Evolutionary conservation across 768 basidiomycete genomes (phyloP), one percentile per base, ranked within the genome.

Genomic region (Auriculariales sp.): DNA sequence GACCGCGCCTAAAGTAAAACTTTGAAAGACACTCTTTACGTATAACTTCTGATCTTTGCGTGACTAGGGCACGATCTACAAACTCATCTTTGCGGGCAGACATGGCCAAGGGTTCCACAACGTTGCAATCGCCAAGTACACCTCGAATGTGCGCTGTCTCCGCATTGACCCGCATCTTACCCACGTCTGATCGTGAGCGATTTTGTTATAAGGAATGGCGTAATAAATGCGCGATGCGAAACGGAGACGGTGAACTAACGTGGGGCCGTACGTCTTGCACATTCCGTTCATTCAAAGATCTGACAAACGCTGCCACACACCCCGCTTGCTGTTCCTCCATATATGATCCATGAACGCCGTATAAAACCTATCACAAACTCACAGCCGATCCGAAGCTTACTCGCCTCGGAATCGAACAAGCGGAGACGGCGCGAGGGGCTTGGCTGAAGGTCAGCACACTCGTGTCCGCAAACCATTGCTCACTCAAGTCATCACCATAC

Each of bases 301-400:
- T 27, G 28, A 45, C 28, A 25, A 12, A 28, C 28, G 28, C 28
- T n/a, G 15, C 29, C 28, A 28, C 22, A 15, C 19, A 15, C 36
- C 42, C 7, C 47, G 11, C 35, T 12, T 17, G 33, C 35, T 34
- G 52, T 24, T 39, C 29, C 28, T 15, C 32, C n/a, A 14, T 47
- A 54, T 32, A 47, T 53, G 28, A 27, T 49, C 48, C 5, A 24
- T 17, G 5, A 0, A 0, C 12, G 9, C 10, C 9, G 14, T 3
- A 17, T 39, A 53, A 49, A 39, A 51, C 9, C 24, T 30, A 51
- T 36, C 19, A 7, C 14, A 32, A 30, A 35, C 27, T 10, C 47
- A 17, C 53, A 81, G 81, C 83, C 25, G 83, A 86, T 58, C 74
- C 83, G 6, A 64, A 72, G 27, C 71, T 87, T 24, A 87, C 84